phyloP scores from a whole-genome alignment of 1,284 basidiomycete genomes.

The Uromyces viciae-fabae region DNA sequence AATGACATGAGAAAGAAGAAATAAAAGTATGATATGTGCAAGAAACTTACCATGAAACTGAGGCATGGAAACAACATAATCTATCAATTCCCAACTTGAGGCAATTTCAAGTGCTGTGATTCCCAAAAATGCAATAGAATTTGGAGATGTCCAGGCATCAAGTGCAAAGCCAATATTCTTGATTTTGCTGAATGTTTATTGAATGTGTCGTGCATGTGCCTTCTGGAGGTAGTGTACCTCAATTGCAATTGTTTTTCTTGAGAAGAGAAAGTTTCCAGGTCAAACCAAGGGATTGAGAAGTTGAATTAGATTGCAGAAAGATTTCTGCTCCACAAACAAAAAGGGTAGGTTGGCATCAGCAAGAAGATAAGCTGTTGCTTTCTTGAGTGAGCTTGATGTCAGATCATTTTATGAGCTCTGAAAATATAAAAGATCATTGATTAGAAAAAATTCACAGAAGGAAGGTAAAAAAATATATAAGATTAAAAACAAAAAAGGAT shows the following conservation, averaged over 20 bases:
- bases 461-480: neutral
- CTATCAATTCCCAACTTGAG: neutral
- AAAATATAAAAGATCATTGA: too few relatives aligned
- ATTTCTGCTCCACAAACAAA: neutral
- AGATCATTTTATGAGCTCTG: neutral
- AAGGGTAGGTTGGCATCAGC: neutral
- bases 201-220: neutral
- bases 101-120: constrained; percentile 5
- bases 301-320: neutral
- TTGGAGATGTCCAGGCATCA: constrained; percentile 11
- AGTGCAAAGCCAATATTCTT: neutral
- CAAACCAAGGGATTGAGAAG: neutral
- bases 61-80: neutral
- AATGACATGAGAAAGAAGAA: too few relatives aligned
- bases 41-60: neutral
- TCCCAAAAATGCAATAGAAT: neutral
- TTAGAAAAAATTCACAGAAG: neutral
- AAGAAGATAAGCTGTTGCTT: neutral
- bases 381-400: neutral
- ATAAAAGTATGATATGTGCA: too few relatives aligned
- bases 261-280: neutral
- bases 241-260: neutral
- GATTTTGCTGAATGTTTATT: neutral
- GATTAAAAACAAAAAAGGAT: too few relatives aligned
- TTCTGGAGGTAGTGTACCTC: neutral